These are phyloP conservation scores for Protomyces arabidopsidicola DNA, from an alignment of 1,139 yeast species.

Conservation along the genomic window DNA sequence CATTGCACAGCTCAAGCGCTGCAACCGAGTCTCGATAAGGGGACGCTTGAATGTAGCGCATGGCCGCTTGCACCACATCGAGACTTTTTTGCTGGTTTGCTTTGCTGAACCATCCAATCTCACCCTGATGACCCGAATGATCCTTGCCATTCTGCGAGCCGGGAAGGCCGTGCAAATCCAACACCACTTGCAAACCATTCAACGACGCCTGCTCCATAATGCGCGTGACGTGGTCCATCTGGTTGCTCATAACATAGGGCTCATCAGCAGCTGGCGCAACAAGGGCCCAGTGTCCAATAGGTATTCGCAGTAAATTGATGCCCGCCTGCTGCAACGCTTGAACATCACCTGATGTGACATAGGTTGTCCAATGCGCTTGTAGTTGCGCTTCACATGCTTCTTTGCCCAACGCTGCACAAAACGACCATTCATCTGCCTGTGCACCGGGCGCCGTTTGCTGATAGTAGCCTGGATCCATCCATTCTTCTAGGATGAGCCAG, in stretches of 20 bases:
- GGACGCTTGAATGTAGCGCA: conserved; percentile 9
- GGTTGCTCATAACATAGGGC: conserved; percentile 73
- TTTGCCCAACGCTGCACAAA: conserved; percentile 52
- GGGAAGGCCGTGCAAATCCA: conserved; percentile 86
- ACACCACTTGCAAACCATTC: conserved; percentile 66
- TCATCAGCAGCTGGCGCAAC: conserved; percentile 51
- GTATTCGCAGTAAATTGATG: conserved; percentile 76
- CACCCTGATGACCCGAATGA: conserved; percentile 75
- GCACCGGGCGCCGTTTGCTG: conserved; percentile 44
- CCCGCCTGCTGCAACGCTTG: conserved; percentile 61
- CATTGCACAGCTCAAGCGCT: conserved; percentile 18
- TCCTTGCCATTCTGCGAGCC: conserved; percentile 94
- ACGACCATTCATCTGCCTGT: conserved; percentile 40
- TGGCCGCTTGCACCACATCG: conserved; percentile 16
- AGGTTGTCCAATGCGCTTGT: conserved; percentile 65
- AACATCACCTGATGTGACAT: conserved; percentile 70
- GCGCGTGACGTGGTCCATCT: conserved; percentile 61
- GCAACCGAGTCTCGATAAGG: conserved; percentile 15
- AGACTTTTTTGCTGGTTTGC: conserved; percentile 10
- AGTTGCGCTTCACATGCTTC: conserved; percentile 44
- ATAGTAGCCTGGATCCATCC: conserved; percentile 76
- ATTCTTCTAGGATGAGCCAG: conserved; percentile 81
- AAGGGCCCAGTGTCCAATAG: conserved; percentile 92
- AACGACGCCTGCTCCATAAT: conserved; percentile 71
- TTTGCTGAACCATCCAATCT: conserved; percentile 47